Conservation (phyloP, 2,329 filamentous ascomycete genomes). For the Aureobasidium sp. region DNA sequence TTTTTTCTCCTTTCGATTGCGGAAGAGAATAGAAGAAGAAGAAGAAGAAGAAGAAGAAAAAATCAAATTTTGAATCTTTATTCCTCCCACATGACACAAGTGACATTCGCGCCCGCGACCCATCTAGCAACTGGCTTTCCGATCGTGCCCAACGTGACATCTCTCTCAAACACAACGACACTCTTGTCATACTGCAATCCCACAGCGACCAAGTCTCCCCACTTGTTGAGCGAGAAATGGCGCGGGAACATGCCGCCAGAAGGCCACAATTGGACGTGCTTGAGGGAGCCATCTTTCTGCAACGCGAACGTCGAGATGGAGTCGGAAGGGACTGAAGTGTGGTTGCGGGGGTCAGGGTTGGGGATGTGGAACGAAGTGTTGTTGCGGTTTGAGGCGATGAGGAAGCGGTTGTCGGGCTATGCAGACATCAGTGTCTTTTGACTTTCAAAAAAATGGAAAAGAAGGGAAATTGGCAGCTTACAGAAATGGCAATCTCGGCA, state of each 20-base stretch:
- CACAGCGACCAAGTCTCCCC: slow-evolving; percentile 58
- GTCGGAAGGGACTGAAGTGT: slow-evolving; percentile 40
- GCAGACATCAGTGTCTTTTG: neutral
- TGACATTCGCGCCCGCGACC: slow-evolving; percentile 29
- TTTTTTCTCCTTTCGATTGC: too few species aligned
- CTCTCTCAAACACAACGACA: slow-evolving; percentile 55
- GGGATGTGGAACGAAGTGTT: slow-evolving; percentile 48
- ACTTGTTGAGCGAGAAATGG: slow-evolving; percentile 60
- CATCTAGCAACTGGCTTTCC: slow-evolving; percentile 39
- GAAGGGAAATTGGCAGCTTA: slow-evolving; percentile 16
- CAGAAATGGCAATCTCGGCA: slow-evolving; percentile 47
- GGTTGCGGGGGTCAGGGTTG: slow-evolving; percentile 36
- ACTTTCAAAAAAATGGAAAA: neutral
- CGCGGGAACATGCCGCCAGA: slow-evolving; percentile 60
- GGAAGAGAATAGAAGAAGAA: too few species aligned
- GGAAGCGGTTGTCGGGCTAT: slow-evolving; percentile 46
- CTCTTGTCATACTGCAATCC: slow-evolving; percentile 56
- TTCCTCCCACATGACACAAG: slow-evolving; percentile 32
- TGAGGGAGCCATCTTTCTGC: slow-evolving; percentile 49
- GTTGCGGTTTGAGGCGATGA: slow-evolving; percentile 62
- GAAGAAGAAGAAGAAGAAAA: too few species aligned
- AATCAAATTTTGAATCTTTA: neutral
- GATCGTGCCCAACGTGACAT: slow-evolving; percentile 54
- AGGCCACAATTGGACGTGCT: slow-evolving; percentile 51
- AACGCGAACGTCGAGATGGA: slow-evolving; percentile 58